Evolutionary conservation across 1,139 yeast genomes (phyloP).

Genomic region (Lodderomyces oxycetoniae): DNA sequence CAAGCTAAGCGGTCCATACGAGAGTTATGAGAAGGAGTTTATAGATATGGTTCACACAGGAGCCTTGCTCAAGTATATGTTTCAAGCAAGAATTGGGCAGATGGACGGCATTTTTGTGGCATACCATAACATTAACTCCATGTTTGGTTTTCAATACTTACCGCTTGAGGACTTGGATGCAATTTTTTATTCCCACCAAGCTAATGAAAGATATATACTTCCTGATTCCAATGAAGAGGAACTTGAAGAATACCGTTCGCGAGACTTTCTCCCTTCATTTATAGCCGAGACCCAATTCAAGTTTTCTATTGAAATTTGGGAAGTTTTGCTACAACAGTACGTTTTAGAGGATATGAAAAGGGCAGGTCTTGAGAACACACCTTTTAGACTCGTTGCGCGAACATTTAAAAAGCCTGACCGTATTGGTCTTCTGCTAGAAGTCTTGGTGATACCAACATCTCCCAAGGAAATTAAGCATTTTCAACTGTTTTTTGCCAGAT

Average conservation of each 20-base stretch:
- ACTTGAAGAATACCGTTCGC: constrained; percentile 17
- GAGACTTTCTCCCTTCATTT: constrained; percentile 31
- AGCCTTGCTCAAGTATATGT: constrained; percentile 74
- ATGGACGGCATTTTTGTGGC: constrained; percentile 97
- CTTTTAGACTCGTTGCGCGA: constrained; percentile 28
- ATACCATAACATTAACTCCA: constrained; percentile 73
- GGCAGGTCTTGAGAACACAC: constrained; percentile 6
- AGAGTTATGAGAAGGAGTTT: constrained; percentile 77
- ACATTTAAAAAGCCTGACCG: constrained; percentile 7
- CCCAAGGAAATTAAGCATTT: constrained; percentile 21
- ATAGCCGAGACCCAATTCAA: constrained; percentile 74
- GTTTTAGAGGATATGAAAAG: constrained; percentile 27
- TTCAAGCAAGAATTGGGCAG: constrained; percentile 91
- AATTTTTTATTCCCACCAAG: constrained; percentile 25
- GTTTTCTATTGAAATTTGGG: constrained; percentile 56
- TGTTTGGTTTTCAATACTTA: constrained; percentile 88
- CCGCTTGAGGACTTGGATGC: constrained; percentile 70
- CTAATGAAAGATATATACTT: constrained; percentile 10
- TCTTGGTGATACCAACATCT: constrained; percentile 32
- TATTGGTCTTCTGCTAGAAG: constrained; percentile 19
- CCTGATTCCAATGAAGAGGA: constrained; percentile 11
- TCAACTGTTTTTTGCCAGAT: constrained; percentile 22
- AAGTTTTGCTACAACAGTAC: constrained; percentile 40
- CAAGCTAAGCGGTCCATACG: constrained; percentile 57
- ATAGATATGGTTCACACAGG: constrained; percentile 68